A percentile compares a stretch with the other conserved stretches of the same genome.
phyloP scores from a whole-genome alignment of 208 protist genomes.

The Herpetomonas samuelpessoai region DNA sequence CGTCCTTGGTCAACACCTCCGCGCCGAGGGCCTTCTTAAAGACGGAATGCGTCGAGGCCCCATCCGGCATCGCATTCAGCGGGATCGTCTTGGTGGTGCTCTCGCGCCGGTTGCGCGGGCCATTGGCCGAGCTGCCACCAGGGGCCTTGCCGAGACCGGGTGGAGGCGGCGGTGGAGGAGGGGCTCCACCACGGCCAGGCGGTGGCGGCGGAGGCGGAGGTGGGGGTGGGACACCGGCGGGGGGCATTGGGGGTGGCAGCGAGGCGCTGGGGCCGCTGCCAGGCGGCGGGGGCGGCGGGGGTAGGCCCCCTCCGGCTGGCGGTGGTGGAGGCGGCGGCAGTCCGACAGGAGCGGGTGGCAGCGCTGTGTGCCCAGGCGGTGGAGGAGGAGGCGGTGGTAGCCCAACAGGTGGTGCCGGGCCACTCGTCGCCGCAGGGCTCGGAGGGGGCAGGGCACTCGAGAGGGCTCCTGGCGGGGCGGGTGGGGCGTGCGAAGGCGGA shows the following conservation, averaged over 20 bases:
- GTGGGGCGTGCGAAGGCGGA: background rate
- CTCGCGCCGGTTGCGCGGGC: background rate
- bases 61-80: slow-evolving; percentile 35
- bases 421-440: background rate
- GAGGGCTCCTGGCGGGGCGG: too few species aligned
- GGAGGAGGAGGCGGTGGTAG: slow-evolving; percentile 14
- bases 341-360: slow-evolving; percentile 15
- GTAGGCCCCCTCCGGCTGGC: background rate
- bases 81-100: slow-evolving; percentile 52
- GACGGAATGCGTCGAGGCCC: slow-evolving; percentile 16
- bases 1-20: slow-evolving; percentile 6
- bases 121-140: background rate
- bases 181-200: slow-evolving; percentile 13
- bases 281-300: slow-evolving; percentile 13
- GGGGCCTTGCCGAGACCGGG: slow-evolving; percentile 11
- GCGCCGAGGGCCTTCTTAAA: slow-evolving; percentile 19
- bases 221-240: slow-evolving; percentile 16
- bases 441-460: background rate
- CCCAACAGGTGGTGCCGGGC: slow-evolving; percentile 1
- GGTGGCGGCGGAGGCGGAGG: slow-evolving; percentile 26
- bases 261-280: slow-evolving; percentile 1
- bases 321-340: slow-evolving; percentile 18
- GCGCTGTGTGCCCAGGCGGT: slow-evolving; percentile 8
- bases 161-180: slow-evolving; percentile 29
- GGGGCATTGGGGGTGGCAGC: slow-evolving; percentile 18